Base-by-base conservation (phyloP, 1,284 basidiomycete species). In the Moesziomyces antarcticus region DNA sequence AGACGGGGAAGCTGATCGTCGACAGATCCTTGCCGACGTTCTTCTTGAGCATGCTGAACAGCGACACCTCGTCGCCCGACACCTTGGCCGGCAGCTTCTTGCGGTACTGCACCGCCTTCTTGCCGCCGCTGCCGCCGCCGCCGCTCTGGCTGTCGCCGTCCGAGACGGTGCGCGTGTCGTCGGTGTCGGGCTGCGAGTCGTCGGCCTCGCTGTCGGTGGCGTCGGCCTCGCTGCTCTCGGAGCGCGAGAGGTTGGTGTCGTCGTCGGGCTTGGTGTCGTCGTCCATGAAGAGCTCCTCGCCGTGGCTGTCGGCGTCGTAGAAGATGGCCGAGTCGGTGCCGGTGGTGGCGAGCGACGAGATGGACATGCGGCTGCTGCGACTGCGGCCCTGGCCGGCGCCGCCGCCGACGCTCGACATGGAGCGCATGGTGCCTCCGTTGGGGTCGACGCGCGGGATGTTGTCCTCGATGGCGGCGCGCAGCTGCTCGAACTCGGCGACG, bases 21-120 rank as follows among this genome's bases (percentile, higher is more conserved):
- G 82, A 79, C 2, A 84, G 71, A 53, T 84, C 83, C 54, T 84
- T 83, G 35, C 82, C 82, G 50, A 97, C 91, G 80, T 94, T 96
- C 86, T 94, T 96, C 86, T 93, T 93, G 54, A 97, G 85, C 61
- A 96, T 90, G 1, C 90, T 86, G 78, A 96, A 93, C 44, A 97
- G 85, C 73, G 92, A 93, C 5, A 93, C 92, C 85, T 97, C 94
- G 62, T 95, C 92, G 1, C 89, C 90, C 7, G 85, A 85, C 0
- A 86, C 84, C 5, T 85, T 85, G 18, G 84, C 83, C 18, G 90
- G 93, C 43, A 97, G 86, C 50, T 86, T 86, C 2, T 86, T 62
- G 53, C 84, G 74, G 75, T 82, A 75, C 46, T 78, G 61, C 13
- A 80, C 67, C 1, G 42, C 43, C 18, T 44, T 27, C 11, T 52